Conservation (phyloP, 352 stramenopile species). For the Elongisporangium prolatum region DNA sequence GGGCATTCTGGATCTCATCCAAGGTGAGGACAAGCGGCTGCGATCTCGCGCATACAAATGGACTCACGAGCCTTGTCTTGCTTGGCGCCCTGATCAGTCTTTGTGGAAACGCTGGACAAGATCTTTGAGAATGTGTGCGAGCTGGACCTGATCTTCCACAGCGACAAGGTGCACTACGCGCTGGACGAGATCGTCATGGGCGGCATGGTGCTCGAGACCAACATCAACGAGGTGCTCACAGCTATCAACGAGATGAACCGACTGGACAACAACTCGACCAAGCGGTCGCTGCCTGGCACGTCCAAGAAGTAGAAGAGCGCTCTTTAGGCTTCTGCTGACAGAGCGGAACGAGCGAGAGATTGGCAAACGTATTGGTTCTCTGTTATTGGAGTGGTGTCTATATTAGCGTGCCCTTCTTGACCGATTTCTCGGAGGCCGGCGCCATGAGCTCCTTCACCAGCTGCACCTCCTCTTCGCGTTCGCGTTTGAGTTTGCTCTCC, state of each 20-base stretch:
- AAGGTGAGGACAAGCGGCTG: conserved; percentile 75
- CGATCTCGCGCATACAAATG: too few species aligned
- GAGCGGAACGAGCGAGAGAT: neutral
- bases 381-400: conserved; percentile 19
- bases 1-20: conserved; percentile 98
- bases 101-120: conserved; percentile 97
- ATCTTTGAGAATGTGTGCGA: conserved; percentile 99
- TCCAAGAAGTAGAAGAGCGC: conserved; percentile 47
- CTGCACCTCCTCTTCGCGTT: conserved; percentile 46
- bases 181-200: conserved; percentile 99
- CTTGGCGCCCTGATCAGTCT: conserved; percentile 44
- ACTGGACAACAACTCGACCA: conserved; percentile 82
- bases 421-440: conserved; percentile 21
- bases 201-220: conserved; percentile 99
- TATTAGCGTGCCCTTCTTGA: conserved; percentile 65
- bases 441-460: conserved; percentile 19
- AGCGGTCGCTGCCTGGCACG: conserved; percentile 66
- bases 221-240: conserved; percentile 97
- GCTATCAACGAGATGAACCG: conserved; percentile 97
- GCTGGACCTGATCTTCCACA: conserved; percentile 99
- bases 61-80: too few species aligned
- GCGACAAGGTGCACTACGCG: conserved; percentile 95
- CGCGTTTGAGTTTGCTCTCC: conserved; percentile 33
- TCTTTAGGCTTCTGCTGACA: neutral
- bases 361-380: neutral